Evolutionary conservation across 2,329 filamentous ascomycete genomes (phyloP), one percentile per base, ranked within the genome.

Genomic region (Clarireedia homoeocarpa): DNA sequence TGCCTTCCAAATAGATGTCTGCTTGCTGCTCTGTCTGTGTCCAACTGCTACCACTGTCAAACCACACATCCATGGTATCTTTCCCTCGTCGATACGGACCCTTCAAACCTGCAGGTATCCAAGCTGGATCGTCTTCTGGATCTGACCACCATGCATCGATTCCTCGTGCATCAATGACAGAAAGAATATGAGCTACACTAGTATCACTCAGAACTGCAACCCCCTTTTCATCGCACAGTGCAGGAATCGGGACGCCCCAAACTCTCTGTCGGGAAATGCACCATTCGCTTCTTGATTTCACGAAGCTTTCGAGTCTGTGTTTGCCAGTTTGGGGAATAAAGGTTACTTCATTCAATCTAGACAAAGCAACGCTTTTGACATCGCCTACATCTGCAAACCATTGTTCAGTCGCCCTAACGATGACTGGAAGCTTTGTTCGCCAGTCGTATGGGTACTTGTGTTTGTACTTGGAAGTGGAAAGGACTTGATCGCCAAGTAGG

Each of bases 31-130:
- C 64, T 27, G 74, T 76, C 67, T 82, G 77, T 4, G 77, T 87
- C 94, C 94, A 99, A 67, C 90, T 96, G 50, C 88, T 96, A 5
- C 94, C 94, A 62, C 94, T 97, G 70, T 99, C 94, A 65, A 99
- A 99, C 94, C 94, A 99, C 9, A 99, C 94, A 70, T 99, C 94
- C 94, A 99, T 99, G 0, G 94, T 99, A 67, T 99, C 94, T 45
- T 78, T 88, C 14, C 92, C 92, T 60, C 94, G 86, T 48, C 80
- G 76, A 67, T 86, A 94, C 5, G 73, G 68, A 7, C 76, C 75
- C 14, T 77, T 73, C 1, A 96, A 74, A 9, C 81, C 79, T 5
- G 81, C 71, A 2, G 85, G 83, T 34, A 95, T 77, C 92, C 92
- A 99, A 0, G 81, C 82, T 24, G 79, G 74, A 52, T 97, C 91